phyloP scores from a whole-genome alignment of 2,329 filamentous ascomycete genomes.

The Trichoderma asperellum region DNA sequence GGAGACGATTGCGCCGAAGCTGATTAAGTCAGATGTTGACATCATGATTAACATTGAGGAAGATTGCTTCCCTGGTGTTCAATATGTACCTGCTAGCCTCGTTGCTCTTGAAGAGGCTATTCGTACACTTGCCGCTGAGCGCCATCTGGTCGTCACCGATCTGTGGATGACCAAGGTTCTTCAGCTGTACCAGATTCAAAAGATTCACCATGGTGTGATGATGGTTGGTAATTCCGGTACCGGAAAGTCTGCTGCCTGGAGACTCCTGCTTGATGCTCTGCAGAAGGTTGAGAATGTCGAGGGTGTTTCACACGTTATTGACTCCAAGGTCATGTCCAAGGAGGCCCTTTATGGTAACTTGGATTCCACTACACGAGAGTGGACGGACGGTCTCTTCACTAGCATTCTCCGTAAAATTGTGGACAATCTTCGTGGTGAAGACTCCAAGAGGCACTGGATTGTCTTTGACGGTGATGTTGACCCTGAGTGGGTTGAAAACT shows the following conservation, averaged over 20 bases:
- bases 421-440: conserved; percentile 96
- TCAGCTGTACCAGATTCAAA: conserved; percentile 97
- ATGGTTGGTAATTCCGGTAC: conserved; percentile 99
- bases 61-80: conserved; percentile 86
- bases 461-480: conserved; percentile 99
- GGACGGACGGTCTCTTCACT: conserved; percentile 98
- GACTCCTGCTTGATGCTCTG: conserved; percentile 84
- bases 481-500: conserved; percentile 98
- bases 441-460: conserved; percentile 97
- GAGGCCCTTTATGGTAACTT: conserved; percentile 94
- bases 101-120: conserved; percentile 80
- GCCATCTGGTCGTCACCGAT: conserved; percentile 87
- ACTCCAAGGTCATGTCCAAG: conserved; percentile 99
- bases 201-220: conserved; percentile 99
- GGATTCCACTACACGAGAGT: conserved; percentile 95
- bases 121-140: conserved; percentile 77
- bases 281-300: conserved; percentile 90
- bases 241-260: conserved; percentile 96
- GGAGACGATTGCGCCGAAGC: conserved; percentile 96
- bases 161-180: conserved; percentile 97
- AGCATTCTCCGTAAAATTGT: conserved; percentile 98
- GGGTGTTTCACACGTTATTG: conserved; percentile 95
- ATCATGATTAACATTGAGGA: conserved; percentile 83
- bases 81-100: conserved; percentile 89
- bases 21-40: conserved; percentile 90